Evolutionary conservation across 2,329 filamentous ascomycete genomes (phyloP), one percentile per base, ranked within the genome.

Genomic region (Ophiostoma ulmi): DNA sequence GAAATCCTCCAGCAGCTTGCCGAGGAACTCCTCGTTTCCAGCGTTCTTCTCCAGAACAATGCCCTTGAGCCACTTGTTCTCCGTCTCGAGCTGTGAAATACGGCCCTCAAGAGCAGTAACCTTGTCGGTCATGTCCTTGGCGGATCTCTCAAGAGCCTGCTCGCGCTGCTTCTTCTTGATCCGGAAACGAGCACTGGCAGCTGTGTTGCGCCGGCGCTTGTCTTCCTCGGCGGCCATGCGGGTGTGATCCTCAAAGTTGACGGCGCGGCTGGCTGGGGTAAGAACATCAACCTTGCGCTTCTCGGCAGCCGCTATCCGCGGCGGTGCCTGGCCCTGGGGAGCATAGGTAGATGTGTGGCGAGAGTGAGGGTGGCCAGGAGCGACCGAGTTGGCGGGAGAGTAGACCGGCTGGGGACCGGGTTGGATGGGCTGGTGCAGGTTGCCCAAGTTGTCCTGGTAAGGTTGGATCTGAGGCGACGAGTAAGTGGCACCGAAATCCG

Each of bases 81-180:
- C 90, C 75, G 90, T 91, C 81, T 93, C 90, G n/a, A 94, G 86
- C 76, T 93, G 89, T 71, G 86, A 86, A 70, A 95, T 90, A 72
- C 88, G 88, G 76, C 85, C 85, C 80, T 96, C 91, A 7, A 97
- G 85, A 22, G 84, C 83, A 22, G 87, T 83, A 69, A 94, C 91
- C 81, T 93, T 93, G 65, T 95, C 91, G 38, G 87, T 87, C 81
- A 94, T 91, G 75, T 96, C 93, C 80, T 93, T 93, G 76, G 92
- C 90, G 3, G 88, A 90, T 77, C 88, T 88, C 80, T 94, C 92
- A 69, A 96, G 87, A 10, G 91, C 90, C 80, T 94, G 91, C 83
- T 97, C 93, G 68, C 93, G 90, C 81, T 95, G 92, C 87, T 97
- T 97, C 90, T 97, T 97, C 88, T 97, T 97, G 78, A 95, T 88